Percentiles rank a stretch among this genome's conserved stretches.
Conservation (phyloP, 1,139 yeast species). For the Taphrina sp. region DNA sequence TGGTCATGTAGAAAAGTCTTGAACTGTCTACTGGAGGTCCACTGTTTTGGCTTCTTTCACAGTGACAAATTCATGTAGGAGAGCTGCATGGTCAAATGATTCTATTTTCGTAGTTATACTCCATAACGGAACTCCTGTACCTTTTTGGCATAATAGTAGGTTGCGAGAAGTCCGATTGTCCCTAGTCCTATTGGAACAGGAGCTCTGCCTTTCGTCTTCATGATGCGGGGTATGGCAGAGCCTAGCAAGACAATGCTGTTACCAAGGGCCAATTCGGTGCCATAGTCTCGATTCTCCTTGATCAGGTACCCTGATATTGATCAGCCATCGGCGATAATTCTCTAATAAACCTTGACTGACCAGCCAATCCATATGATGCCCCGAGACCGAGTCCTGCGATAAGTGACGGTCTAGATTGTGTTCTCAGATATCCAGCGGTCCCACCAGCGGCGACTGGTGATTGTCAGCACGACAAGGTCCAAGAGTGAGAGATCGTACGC, state of each 20-base stretch:
- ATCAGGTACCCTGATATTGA: slow-evolving; percentile 52
- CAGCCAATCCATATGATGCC: slow-evolving; percentile 69
- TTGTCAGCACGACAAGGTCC: not conserved
- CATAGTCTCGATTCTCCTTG: slow-evolving; percentile 70
- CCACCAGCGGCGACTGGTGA: slow-evolving; percentile 64
- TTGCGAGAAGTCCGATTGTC: slow-evolving; percentile 62
- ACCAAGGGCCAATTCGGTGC: slow-evolving; percentile 75
- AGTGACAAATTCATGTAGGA: no score
- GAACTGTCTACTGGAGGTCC: no score
- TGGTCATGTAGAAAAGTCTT: no score
- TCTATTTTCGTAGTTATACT: no score
- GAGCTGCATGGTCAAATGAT: no score
- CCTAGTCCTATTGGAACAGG: slow-evolving; percentile 73
- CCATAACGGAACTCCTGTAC: slow-evolving; percentile 61
- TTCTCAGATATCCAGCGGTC: slow-evolving; percentile 61
- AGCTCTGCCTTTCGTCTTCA: slow-evolving; percentile 53
- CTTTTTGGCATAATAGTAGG: slow-evolving; percentile 69
- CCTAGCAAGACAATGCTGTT: slow-evolving; percentile 63
- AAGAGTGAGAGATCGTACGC: slow-evolving; percentile 37
- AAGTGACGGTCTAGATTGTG: slow-evolving; percentile 75
- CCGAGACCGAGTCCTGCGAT: slow-evolving; percentile 74
- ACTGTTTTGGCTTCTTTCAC: no score
- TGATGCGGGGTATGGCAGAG: slow-evolving; percentile 69
- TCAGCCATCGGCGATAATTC: not conserved
- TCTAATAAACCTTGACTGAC: slow-evolving; percentile 41